Base-by-base conservation (phyloP, 192 early-diverging fungal species). In the Coemansia sp. region DNA sequence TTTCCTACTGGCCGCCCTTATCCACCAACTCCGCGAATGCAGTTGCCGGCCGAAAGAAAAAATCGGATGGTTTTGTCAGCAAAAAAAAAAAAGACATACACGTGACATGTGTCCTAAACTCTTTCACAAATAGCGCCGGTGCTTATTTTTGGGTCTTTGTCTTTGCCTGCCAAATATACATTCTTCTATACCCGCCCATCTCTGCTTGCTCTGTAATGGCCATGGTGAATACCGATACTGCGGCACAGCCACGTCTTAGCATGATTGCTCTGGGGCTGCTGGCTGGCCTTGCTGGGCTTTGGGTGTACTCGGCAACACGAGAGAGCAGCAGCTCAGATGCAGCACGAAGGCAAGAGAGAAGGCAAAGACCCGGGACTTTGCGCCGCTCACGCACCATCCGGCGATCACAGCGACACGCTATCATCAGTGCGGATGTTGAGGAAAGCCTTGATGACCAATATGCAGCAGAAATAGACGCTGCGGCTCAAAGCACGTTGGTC, bases 371-470 rank as follows among this genome's bases (percentile, higher is more conserved):
- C 12, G 40, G 12, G 53, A 19, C 59, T 5, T 23, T 77, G 35
- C 68, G 39, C 15, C 56, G 73, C 12, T 66, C 73, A 8, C 68
- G 57, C 40, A 61, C 73, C 39, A 77, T 77, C 15, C 61, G 69
- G 38, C 72, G 74, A 18, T 63, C 53, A 8, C 79, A 58, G 30
- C 68, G 67, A 1, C 65, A 52, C 14, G 19, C 33, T 18, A 51
- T 49, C 12, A 51, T 37, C 16, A 60, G 30, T 40, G 33, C 71
- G 0, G 61, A 58, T 13, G 59, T 50, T 9, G 36, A 42, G 18
- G 66, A 63, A 37, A 13, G 65, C 12, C 65, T 33, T 1, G 50
- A 59, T 0, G 33, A 35, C 33, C 33, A 35, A 6, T 35, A 35
- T 7, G 33, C 33, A 35, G 33, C 33, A 35, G 21, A 16, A 12